Percentiles rank a stretch among this genome's conserved stretches.
Conservation (phyloP, 805 yeast genomes). For the Nakazawaea populi region DNA sequence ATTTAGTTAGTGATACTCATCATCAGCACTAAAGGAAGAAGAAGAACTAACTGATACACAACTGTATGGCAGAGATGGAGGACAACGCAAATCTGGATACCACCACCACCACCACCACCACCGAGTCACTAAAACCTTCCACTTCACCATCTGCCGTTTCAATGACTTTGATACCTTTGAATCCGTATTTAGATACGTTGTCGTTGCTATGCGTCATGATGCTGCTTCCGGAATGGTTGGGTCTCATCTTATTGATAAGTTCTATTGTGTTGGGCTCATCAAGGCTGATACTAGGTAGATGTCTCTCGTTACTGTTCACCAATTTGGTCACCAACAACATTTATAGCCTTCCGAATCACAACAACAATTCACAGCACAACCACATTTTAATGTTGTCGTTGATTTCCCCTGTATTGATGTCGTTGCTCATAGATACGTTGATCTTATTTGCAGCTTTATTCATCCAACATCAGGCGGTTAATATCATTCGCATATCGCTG, state of each 20-base stretch:
- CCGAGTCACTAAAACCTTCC: conserved; percentile 1
- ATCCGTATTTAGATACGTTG: conserved; percentile 25
- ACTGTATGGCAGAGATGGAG: background rate
- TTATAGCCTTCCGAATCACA: background rate
- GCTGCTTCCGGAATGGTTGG: conserved; percentile 21
- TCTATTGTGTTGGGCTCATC: conserved; percentile 11
- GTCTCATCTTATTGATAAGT: conserved; percentile 6
- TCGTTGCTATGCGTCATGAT: conserved; percentile 24
- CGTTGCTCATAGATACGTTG: background rate
- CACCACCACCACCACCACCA: background rate
- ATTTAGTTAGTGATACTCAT: too few relatives aligned
- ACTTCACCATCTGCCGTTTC: conserved; percentile 15
- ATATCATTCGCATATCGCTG: conserved; percentile 21
- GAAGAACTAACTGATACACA: too few relatives aligned
- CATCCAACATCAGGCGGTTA: conserved; percentile 5
- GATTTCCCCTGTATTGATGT: background rate
- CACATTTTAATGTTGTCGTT: background rate
- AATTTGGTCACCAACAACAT: conserved; percentile 1
- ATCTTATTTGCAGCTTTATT: background rate
- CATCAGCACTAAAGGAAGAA: too few relatives aligned
- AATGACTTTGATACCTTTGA: conserved; percentile 20
- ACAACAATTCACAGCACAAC: background rate
- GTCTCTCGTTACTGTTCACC: conserved; percentile 9
- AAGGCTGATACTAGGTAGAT: conserved; percentile 9
- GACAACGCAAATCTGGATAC: background rate